Conservation (phyloP, 1,284 basidiomycete genomes). For the Ceratorhiza oryzae-sativae region DNA sequence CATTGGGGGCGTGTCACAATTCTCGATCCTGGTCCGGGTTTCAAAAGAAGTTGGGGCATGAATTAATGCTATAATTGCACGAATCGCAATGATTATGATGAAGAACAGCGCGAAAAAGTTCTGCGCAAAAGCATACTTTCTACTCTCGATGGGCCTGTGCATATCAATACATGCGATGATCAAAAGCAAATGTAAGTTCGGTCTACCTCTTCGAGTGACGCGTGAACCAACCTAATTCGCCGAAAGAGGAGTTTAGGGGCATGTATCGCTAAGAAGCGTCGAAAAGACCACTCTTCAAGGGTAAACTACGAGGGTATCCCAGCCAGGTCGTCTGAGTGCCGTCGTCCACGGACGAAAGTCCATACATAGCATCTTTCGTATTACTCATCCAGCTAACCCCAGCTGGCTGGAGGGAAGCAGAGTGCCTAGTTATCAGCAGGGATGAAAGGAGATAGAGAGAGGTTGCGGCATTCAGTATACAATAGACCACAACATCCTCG, state of each 20-base stretch:
- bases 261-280: neutral
- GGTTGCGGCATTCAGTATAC: neutral
- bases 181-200: neutral
- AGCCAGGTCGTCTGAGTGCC: neutral
- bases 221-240: neutral
- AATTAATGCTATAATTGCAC: neutral
- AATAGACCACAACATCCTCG: neutral
- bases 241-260: neutral
- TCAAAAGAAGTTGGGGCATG: slow-evolving; percentile 9
- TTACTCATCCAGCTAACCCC: slow-evolving; percentile 3
- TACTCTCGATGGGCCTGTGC: slow-evolving; percentile 1
- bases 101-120: slow-evolving; percentile 12
- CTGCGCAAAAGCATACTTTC: neutral
- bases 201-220: neutral
- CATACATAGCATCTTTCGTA: neutral
- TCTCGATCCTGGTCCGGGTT: neutral
- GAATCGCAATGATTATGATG: neutral
- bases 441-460: neutral
- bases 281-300: neutral
- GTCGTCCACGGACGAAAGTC: neutral
- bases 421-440: neutral
- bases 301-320: neutral
- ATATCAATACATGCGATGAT: neutral
- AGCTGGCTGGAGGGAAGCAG: neutral
- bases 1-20: neutral